Evolutionary conservation across 768 basidiomycete genomes (phyloP), one percentile per base, ranked within the genome.

Genomic region (Cystobasidiopsis lactophilus): DNA sequence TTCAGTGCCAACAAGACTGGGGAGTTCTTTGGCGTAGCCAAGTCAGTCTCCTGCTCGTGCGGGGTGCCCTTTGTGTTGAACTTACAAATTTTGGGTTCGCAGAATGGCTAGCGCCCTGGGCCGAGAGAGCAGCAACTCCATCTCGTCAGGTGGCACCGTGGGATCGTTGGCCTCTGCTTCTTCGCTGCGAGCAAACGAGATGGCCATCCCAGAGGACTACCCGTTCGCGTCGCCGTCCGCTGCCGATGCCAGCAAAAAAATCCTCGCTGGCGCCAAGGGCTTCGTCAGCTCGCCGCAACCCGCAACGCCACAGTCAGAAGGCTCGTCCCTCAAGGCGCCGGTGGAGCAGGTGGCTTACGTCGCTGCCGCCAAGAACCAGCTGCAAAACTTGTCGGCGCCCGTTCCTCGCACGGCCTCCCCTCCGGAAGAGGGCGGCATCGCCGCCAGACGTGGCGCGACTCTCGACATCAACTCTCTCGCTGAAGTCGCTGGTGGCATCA

Each of bases 1-100:
- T 95, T 95, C 60, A 76, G 86, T 33, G 91, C 83, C 18, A 95
- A 95, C 68, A 85, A 81, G 64, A 82, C 81, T 52, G 86, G 91
- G 33, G 85, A 85, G 65, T 96, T 93, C 63, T 93, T 81, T 61
- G 89, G 89, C 21, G 85, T 69, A 65, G 51, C 60, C n/a, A 66
- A 55, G 70, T 67, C 19, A 38, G 66, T 24, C 51, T 52, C 7
- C 56, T 61, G 30, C 27, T 26, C 45, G 13, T 47, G 40, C 21
- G 40, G 38, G 23, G 10, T 44, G 19, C 44, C 30, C n/a, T n/a
- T n/a, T n/a, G n/a, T n/a, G n/a, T 23, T n/a, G 3, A n/a, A 11
- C 41, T 1, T 5, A 27, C 43, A 31, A 18, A 27, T 24, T 9
- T 9, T 23, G n/a, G 14, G 29, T 1, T 29, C 21, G 5, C 60